phyloP scores from a whole-genome alignment of 2,329 filamentous ascomycete species.

The Colletotrichum tropicale region DNA sequence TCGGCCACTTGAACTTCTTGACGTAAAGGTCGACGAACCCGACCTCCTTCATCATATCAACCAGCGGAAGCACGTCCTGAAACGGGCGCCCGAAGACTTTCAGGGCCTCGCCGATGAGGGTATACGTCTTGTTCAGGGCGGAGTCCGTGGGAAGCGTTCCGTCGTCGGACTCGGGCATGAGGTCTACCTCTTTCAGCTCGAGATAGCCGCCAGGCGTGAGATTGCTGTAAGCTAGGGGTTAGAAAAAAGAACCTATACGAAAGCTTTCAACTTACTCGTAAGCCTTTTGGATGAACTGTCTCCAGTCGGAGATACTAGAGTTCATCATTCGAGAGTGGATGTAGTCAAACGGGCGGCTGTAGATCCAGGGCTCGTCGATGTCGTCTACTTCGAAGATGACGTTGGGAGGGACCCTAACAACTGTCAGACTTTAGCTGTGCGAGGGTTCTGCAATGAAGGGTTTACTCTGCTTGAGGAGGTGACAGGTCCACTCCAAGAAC shows the following conservation, averaged over 20 bases:
- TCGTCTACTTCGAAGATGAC: slow-evolving; percentile 45
- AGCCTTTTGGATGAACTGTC: slow-evolving; percentile 15
- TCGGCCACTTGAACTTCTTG: background rate
- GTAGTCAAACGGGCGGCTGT: slow-evolving; percentile 33
- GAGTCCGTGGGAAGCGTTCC: background rate
- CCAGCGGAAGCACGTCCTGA: background rate
- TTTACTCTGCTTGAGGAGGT: background rate
- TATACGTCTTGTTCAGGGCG: background rate
- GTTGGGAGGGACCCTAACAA: slow-evolving; percentile 41
- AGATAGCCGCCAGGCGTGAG: background rate
- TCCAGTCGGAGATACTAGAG: slow-evolving; percentile 27
- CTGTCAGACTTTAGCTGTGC: background rate
- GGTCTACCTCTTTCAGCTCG: background rate
- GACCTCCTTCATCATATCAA: background rate
- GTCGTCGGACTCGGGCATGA: background rate
- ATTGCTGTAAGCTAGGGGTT: background rate
- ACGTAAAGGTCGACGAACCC: background rate
- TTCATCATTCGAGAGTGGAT: slow-evolving; percentile 35
- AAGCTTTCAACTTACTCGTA: background rate
- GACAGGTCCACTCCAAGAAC: background rate
- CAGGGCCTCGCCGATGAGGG: background rate
- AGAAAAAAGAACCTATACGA: too few species aligned
- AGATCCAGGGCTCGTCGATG: slow-evolving; percentile 35
- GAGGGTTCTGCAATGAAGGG: slow-evolving; percentile 25
- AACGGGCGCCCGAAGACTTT: background rate